Percentiles rank a stretch among this genome's conserved stretches.
phyloP scores from a whole-genome alignment of 768 basidiomycete species.

The Kwoniella pini region DNA sequence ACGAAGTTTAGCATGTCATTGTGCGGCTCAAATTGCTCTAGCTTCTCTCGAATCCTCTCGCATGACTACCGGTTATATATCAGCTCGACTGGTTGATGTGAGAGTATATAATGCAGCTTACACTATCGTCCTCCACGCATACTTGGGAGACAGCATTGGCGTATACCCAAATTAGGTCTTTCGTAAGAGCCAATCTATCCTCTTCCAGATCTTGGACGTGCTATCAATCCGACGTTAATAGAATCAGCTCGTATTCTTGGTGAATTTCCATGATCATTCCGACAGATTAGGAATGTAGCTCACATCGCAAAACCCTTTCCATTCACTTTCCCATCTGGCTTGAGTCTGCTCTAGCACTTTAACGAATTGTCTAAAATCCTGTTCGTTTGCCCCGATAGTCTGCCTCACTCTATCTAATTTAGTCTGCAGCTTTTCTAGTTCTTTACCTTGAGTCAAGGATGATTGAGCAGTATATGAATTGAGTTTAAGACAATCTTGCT shows the following conservation, averaged over 20 bases:
- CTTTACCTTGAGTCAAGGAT: slow-evolving; percentile 86
- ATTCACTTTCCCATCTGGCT: slow-evolving; percentile 85
- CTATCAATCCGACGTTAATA: slow-evolving; percentile 14
- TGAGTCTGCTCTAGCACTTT: slow-evolving; percentile 75
- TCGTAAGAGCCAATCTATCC: slow-evolving; percentile 88
- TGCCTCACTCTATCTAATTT: slow-evolving; percentile 87
- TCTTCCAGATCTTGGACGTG: slow-evolving; percentile 94
- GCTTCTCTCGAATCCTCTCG: slow-evolving; percentile 77
- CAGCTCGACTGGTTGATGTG: not conserved
- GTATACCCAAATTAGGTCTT: slow-evolving; percentile 93
- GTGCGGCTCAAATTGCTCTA: slow-evolving; percentile 86
- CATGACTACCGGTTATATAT: slow-evolving; percentile 69
- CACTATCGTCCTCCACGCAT: slow-evolving; percentile 94
- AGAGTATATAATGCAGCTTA: slow-evolving; percentile 54
- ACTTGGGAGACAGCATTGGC: slow-evolving; percentile 95
- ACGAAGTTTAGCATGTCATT: slow-evolving; percentile 89
- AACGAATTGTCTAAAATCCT: slow-evolving; percentile 86
- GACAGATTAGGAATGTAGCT: slow-evolving; percentile 13
- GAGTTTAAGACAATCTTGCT: slow-evolving; percentile 85
- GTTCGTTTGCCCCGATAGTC: slow-evolving; percentile 86
- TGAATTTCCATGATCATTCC: not conserved
- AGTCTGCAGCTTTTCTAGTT: slow-evolving; percentile 81
- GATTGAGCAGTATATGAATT: slow-evolving; percentile 92
- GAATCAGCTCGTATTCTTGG: not conserved
- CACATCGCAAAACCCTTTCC: slow-evolving; percentile 89